Evolutionary conservation across 441 rosid genomes (phyloP), one percentile per base, ranked within the genome.

Genomic region (Erodium moschatum): DNA sequence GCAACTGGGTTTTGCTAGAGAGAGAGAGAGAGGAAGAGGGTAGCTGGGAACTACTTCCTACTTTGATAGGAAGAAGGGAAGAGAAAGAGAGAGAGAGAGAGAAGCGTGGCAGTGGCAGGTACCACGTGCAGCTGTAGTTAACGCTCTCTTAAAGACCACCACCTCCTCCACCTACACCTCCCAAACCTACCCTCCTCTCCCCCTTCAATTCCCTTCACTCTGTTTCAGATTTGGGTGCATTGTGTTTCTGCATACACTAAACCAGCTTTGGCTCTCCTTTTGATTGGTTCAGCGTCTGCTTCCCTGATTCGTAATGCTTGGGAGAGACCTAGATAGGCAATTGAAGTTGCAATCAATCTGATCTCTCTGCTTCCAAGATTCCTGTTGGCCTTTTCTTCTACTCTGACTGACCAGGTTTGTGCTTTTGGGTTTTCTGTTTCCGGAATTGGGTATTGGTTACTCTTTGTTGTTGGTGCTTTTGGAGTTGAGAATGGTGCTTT

Each of bases 71-170:
- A 42, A 4, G 6, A 5, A 16, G 12, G 24, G 48, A 56, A 6
- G n/a, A 24, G n/a, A 63, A n/a, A 24, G 1, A 9, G 19, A 16
- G 19, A 35, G 0, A 40, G 0, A 40, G 10, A 61, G 64, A 7
- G 70, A 5, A 7, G 66, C 0, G 72, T 21, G 82, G 81, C 71
- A 67, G 73, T 72, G 83, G 89, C 84, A 83, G 92, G 74, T 82
- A 72, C 82, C 87, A 84, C 88, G 91, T 86, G 94, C 86, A 67
- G n/a, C 8, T 48, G 84, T 73, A 76, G 81, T 76, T 78, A 70
- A 52, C 70, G 27, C 67, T 65, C 44, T 27, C 42, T 38, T 58
- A 69, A 58, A 52, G 33, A 21, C 69, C 69, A 24, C 75, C 73
- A 64, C 54, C 33, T 75, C 70, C 42, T 11, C n/a, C 50, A 18